Evolutionary conservation across 192 early-diverging fungal species (phyloP), one percentile per base, ranked within the genome.

Genomic region (Gigaspora rosea): DNA sequence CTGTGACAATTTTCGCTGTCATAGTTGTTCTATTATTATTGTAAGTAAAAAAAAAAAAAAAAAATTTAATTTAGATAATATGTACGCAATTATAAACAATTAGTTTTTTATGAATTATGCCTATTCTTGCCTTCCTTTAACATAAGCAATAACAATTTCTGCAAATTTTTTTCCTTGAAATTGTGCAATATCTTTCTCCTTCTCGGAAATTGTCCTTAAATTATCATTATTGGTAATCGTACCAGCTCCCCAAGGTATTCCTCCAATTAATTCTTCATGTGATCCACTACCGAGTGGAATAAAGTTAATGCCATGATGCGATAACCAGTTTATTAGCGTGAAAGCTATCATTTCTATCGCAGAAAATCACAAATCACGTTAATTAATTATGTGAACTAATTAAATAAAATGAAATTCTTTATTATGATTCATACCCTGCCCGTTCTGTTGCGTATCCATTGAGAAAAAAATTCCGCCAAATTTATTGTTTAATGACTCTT

Each of bases 241-340:
- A 5, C 64, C 36, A 41, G 35, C n/a, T 36, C 71, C 71, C 71
- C 71, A 94, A 10, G 90, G 81, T 62, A 83, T 82, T 2, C 91
- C 92, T 59, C 94, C 94, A 62, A 89, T 73, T 22, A 92, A 83
- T 82, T 92, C 92, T 66, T 69, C 83, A 79, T 82, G 22, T 77
- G 88, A 52, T 8, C 76, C 48, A 73, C 83, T 90, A 20, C 92
- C 92, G 63, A 94, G 76, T 3, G 94, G 94, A 54, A 94, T 91
- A 76, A 85, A 96, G 65, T 88, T 84, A 57, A 96, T 88, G 36
- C 93, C 94, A 79, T 94, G 94, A 84, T 95, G 93, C 8, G 86
- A 88, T 50, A 93, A 84, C 80, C 88, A 86, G 1, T 92, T 85
- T 32, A 95, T 71, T 54, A 93, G 82, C 36, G 87, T 88, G 8